These are phyloP conservation scores for Colletotrichum limetticola DNA, from an alignment of 2,329 filamentous ascomycete genomes.

Conservation along the genomic window DNA sequence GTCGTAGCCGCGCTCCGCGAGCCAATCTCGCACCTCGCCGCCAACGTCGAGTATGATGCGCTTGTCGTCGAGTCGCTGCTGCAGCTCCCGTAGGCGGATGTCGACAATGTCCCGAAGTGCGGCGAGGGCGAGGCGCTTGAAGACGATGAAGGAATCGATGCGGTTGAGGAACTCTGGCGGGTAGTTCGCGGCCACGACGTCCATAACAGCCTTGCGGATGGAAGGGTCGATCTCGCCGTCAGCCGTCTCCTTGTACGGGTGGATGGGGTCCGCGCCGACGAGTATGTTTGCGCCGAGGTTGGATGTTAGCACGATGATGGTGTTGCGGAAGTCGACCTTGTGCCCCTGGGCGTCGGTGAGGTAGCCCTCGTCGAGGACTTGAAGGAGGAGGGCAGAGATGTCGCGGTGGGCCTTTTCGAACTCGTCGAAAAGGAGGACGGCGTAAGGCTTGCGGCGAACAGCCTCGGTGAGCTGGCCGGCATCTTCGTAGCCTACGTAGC, in stretches of 20 bases:
- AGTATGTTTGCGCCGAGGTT: constrained; percentile 95
- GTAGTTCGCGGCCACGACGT: constrained; percentile 80
- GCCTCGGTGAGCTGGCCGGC: constrained; percentile 96
- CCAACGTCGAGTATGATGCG: constrained; percentile 81
- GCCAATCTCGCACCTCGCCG: constrained; percentile 81
- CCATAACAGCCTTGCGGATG: constrained; percentile 85
- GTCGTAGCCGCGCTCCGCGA: constrained; percentile 90
- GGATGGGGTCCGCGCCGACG: constrained; percentile 75
- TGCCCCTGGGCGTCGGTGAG: constrained; percentile 95
- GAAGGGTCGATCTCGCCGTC: constrained; percentile 78
- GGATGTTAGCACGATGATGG: constrained; percentile 94
- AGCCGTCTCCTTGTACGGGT: constrained; percentile 70
- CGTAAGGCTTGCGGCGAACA: constrained; percentile 93
- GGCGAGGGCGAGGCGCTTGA: constrained; percentile 82
- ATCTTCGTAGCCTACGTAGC: constrained; percentile 97
- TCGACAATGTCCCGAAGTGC: constrained; percentile 94
- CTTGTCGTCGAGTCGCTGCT: constrained; percentile 83
- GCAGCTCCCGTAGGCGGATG: constrained; percentile 87
- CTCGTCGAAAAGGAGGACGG: constrained; percentile 94
- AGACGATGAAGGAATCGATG: constrained; percentile 96
- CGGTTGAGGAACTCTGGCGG: constrained; percentile 96
- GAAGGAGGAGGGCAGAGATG: constrained; percentile 89
- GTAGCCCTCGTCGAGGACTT: constrained; percentile 96
- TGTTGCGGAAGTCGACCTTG: constrained; percentile 96
- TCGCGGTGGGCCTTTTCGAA: constrained; percentile 98